Evolutionary conservation across 202 grass and related monocot genomes (phyloP).

Genomic region (Bolboschoenoplectus hybrid): DNA sequence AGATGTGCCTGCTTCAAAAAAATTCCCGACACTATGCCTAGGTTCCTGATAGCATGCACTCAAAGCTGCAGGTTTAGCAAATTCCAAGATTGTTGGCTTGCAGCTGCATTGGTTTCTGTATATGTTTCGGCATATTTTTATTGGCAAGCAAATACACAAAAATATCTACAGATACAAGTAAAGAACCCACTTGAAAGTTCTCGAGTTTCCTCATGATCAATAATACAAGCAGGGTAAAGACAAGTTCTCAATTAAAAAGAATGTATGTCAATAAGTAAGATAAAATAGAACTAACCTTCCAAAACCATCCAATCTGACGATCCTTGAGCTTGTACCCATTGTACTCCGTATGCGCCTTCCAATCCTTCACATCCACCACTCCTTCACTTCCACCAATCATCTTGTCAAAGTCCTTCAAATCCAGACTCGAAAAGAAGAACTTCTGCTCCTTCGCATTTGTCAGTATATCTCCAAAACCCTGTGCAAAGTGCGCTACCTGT

Average conservation of each 20-base stretch:
- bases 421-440: conserved; percentile 81
- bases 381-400: conserved; percentile 75
- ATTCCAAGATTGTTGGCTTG: background rate
- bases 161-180: background rate
- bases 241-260: conserved; percentile 27
- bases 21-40: background rate
- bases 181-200: background rate
- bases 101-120: conserved; percentile 11
- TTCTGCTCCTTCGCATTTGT: conserved; percentile 50
- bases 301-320: conserved; percentile 77
- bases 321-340: conserved; percentile 92
- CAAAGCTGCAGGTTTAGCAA: background rate
- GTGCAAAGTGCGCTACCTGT: conserved; percentile 66
- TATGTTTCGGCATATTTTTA: background rate
- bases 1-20: background rate
- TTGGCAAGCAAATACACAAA: conserved; percentile 13
- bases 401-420: conserved; percentile 83
- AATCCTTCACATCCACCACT: conserved; percentile 74
- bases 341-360: conserved; percentile 94
- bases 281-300: conserved; percentile 68
- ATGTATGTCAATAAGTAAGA: conserved; percentile 38
- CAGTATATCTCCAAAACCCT: conserved; percentile 92
- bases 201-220: background rate
- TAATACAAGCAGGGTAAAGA: background rate
- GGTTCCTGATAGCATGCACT: background rate